Base-by-base conservation (phyloP, 139 green algal species). In the Chlamydomonas sp. region DNA sequence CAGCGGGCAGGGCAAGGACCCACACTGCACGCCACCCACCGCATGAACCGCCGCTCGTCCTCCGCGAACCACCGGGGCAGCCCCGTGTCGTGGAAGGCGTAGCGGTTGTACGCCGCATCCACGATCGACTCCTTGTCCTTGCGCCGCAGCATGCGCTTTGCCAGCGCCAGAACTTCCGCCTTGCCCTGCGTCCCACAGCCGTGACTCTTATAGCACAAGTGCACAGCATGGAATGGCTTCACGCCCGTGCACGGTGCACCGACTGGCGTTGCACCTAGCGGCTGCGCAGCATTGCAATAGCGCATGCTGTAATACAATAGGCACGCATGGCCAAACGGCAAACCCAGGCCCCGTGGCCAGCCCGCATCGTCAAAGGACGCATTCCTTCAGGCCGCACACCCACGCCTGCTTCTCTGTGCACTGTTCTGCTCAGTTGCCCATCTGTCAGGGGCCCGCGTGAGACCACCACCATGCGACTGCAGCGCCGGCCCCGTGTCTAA, bases 81-180 rank as follows among this genome's bases (percentile, higher is more conserved):
- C 15, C 81, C 87, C 2, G 93, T 90, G 90, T 99, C 97, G 87
- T 99, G 95, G 93, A 97, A 93, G 9, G 92, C 89, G 63, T 91
- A 96, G 17, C 95, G 91, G 94, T 98, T 98, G 96, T 99, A 99
- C 8, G 96, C 97, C 0, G 93, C 96, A 68, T 99, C 97, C 68
- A 99, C 83, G 20, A 99, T 97, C 72, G 93, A 95, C 78, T 98
- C 93, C 88, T 95, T 94, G 79, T 96, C 96, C 78, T 94, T 95
- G 31, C 96, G 92, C 74, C 92, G 89, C 80, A 98, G 91, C 94
- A 98, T 97, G 88, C 95, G 94, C 91, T 95, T 96, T 10, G 96
- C 97, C 74, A 98, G 87, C 7, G 97, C 97, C 63, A 96, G 92
- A 77, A 98, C 92, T 92, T 98, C 94, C 61, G 94, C 94, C 83